phyloP scores from a whole-genome alignment of 345 rosid species.

The Boechera divaricarpa region DNA sequence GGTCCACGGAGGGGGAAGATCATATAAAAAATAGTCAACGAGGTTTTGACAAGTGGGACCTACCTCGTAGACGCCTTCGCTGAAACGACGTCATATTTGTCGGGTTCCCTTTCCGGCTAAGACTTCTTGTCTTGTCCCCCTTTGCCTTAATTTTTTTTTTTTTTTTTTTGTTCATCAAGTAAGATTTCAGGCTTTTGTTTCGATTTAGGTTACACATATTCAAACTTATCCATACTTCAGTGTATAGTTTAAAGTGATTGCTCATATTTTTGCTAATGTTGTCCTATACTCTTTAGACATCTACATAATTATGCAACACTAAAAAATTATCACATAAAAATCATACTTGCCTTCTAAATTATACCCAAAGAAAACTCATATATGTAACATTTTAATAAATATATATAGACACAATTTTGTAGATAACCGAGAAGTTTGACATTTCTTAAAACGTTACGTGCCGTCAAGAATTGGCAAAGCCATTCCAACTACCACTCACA shows the following conservation, averaged over 20 bases:
- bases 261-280: neutral
- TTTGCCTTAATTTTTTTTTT: neutral
- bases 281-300: neutral
- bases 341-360: neutral
- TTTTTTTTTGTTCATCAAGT: neutral
- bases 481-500: slow-evolving; percentile 37
- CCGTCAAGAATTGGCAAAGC: slow-evolving; percentile 45
- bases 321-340: neutral
- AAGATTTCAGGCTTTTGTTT: slow-evolving; percentile 31
- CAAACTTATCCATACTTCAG: slow-evolving; percentile 19
- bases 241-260: neutral
- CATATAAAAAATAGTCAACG: slow-evolving; percentile 36
- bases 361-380: neutral
- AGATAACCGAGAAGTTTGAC: slow-evolving; percentile 39
- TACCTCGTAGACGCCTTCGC: slow-evolving; percentile 39
- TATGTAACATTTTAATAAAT: neutral
- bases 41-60: slow-evolving; percentile 41
- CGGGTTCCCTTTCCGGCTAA: slow-evolving; percentile 50
- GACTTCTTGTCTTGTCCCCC: slow-evolving; percentile 40
- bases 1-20: slow-evolving; percentile 33
- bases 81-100: slow-evolving; percentile 47
- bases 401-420: neutral
- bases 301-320: neutral
- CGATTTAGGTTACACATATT: slow-evolving; percentile 30
- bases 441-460: slow-evolving; percentile 29